Conservation (phyloP, 2,329 filamentous ascomycete genomes). For the Calonectria pseudoreteaudii region DNA sequence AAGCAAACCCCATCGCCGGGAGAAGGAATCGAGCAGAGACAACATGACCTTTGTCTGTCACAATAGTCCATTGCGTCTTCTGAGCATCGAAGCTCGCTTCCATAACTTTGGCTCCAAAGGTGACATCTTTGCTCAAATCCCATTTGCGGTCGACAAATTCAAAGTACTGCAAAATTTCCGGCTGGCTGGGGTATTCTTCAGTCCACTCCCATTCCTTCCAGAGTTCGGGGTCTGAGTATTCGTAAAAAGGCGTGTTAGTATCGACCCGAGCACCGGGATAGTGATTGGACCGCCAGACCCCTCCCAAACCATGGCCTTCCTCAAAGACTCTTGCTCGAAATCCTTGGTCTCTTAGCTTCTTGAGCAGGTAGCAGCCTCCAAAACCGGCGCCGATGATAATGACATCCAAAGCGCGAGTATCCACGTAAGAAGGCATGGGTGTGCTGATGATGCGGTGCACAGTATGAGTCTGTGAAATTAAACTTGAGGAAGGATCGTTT, state of each 20-base stretch:
- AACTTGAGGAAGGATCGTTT: neutral
- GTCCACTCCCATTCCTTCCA: slow-evolving; percentile 56
- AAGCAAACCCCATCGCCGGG: slow-evolving; percentile 33
- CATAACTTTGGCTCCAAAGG: slow-evolving; percentile 54
- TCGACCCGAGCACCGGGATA: slow-evolving; percentile 51
- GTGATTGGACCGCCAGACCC: slow-evolving; percentile 41
- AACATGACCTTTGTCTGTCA: slow-evolving; percentile 11
- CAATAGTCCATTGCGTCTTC: slow-evolving; percentile 22
- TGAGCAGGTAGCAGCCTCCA: slow-evolving; percentile 22
- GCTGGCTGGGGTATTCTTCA: slow-evolving; percentile 47
- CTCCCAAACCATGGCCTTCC: slow-evolving; percentile 10
- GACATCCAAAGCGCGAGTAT: neutral
- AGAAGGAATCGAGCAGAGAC: slow-evolving; percentile 27
- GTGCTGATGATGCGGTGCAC: neutral
- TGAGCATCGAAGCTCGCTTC: slow-evolving; percentile 51
- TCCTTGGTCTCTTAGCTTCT: slow-evolving; percentile 13
- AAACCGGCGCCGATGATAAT: slow-evolving; percentile 26
- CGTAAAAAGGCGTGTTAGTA: slow-evolving; percentile 39
- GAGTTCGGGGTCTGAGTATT: slow-evolving; percentile 43
- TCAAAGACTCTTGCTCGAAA: slow-evolving; percentile 16
- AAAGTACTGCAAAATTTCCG: slow-evolving; percentile 57
- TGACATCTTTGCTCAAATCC: slow-evolving; percentile 53
- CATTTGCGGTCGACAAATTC: slow-evolving; percentile 55
- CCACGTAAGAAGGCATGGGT: slow-evolving; percentile 14
- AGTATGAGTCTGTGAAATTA: neutral